Conservation (phyloP, 2,329 filamentous ascomycete species). For the Stachybotrys elegans region DNA sequence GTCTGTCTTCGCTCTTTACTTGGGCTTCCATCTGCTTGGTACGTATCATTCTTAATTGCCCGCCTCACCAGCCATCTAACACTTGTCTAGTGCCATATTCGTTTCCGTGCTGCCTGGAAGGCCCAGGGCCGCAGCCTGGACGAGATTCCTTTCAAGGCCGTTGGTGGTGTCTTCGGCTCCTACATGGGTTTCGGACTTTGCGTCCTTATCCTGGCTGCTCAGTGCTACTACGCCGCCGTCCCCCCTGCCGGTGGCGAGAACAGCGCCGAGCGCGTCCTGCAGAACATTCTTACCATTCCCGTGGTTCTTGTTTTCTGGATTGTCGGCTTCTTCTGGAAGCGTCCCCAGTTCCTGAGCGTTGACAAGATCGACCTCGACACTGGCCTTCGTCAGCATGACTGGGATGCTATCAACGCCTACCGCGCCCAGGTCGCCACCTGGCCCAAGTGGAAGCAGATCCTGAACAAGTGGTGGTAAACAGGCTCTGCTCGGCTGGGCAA, state of each 20-base stretch:
- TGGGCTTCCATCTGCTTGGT: constrained; percentile 62
- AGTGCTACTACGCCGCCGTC: constrained; percentile 44
- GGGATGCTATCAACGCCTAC: constrained; percentile 54
- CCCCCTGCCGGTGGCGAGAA: constrained; percentile 27
- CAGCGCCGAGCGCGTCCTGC: constrained; percentile 47
- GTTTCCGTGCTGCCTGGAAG: constrained; percentile 60
- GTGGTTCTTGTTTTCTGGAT: constrained; percentile 51
- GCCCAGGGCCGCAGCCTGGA: constrained; percentile 53
- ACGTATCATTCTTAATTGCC: neutral
- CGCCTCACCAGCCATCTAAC: neutral
- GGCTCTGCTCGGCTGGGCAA: no score
- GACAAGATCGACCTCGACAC: constrained; percentile 63
- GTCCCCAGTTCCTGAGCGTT: constrained; percentile 51
- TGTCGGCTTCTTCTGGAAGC: constrained; percentile 60
- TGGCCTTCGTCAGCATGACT: constrained; percentile 59
- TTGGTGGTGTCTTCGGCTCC: constrained; percentile 56
- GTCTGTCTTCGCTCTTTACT: constrained; percentile 57
- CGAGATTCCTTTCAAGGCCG: constrained; percentile 60
- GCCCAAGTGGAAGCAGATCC: constrained; percentile 40
- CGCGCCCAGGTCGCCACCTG: constrained; percentile 40
- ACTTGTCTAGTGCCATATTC: constrained; percentile 42
- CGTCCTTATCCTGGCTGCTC: constrained; percentile 45
- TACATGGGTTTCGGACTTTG: constrained; percentile 56
- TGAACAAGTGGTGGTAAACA: constrained; percentile 27
- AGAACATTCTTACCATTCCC: constrained; percentile 46